Conservation (phyloP, 73 alveolate species). For the Stentor coeruleus region DNA sequence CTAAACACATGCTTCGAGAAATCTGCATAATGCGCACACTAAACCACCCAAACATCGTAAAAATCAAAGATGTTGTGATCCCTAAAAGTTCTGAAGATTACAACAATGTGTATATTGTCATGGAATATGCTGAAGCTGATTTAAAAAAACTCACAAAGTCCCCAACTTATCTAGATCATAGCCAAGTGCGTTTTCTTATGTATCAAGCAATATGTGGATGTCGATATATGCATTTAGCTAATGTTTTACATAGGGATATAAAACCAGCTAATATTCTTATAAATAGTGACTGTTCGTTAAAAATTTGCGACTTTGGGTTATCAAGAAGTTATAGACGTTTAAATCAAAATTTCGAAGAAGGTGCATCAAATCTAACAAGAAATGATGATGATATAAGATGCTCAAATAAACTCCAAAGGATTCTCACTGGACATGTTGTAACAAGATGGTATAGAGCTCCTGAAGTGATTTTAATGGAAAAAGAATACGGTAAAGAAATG, state of each 20-base stretch:
- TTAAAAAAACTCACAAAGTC: conserved; percentile 68
- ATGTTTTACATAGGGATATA: conserved; percentile 88
- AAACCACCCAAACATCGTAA: conserved; percentile 63
- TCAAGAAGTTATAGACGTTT: conserved; percentile 49
- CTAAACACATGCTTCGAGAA: conserved; percentile 82
- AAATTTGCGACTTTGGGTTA: conserved; percentile 92
- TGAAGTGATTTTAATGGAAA: conserved; percentile 90
- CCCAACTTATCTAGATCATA: conserved; percentile 56
- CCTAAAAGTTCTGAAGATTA: conserved; percentile 30
- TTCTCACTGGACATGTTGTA: conserved; percentile 93
- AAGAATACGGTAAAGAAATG: conserved; percentile 91
- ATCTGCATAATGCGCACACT: conserved; percentile 62
- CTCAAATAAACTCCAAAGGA: conserved; percentile 38
- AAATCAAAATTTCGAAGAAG: not conserved
- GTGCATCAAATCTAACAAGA: not conserved
- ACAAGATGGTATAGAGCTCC: conserved; percentile 99
- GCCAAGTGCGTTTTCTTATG: conserved; percentile 66
- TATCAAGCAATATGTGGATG: conserved; percentile 81
- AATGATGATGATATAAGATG: not conserved
- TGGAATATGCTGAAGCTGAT: conserved; percentile 73
- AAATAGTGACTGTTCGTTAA: conserved; percentile 79
- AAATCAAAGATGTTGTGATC: conserved; percentile 35
- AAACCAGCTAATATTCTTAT: conserved; percentile 93
- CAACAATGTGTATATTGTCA: conserved; percentile 65
- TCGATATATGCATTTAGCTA: conserved; percentile 81